phyloP scores from a whole-genome alignment of 2,329 filamentous ascomycete species.

The Zymoseptoria tritici region DNA sequence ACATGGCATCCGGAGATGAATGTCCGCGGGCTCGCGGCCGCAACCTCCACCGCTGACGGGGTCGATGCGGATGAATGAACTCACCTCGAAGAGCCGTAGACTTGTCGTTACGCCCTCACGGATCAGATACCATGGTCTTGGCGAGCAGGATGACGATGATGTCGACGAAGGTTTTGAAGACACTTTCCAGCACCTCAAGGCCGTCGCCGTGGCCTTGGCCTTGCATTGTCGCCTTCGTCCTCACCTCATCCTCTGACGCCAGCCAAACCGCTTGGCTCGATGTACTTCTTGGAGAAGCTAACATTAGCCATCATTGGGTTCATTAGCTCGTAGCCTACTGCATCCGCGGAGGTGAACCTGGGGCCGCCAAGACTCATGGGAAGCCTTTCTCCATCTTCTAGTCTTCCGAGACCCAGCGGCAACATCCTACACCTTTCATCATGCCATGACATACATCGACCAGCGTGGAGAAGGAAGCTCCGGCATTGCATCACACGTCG shows the following conservation, averaged over 20 bases:
- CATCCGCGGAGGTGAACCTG: not conserved
- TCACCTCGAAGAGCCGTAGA: no score
- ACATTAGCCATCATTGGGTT: not conserved
- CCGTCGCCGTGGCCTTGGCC: not conserved
- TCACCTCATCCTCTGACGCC: not conserved
- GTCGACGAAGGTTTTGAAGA: not conserved
- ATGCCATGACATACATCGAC: not conserved
- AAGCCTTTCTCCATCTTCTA: not conserved
- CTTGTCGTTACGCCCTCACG: no score
- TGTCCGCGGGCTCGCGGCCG: not conserved
- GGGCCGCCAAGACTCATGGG: not conserved
- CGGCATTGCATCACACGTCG: not conserved
- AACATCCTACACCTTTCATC: not conserved
- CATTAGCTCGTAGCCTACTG: not conserved
- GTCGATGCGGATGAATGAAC: no score
- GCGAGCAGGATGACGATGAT: not conserved
- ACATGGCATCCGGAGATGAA: no score
- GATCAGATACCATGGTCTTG: not conserved
- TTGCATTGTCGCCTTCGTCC: not conserved
- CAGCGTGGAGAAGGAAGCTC: not conserved
- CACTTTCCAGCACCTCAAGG: not conserved
- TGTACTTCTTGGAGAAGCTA: not conserved
- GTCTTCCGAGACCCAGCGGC: not conserved
- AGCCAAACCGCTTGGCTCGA: not conserved
- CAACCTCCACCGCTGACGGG: not conserved